A percentile compares a stretch with the other conserved stretches of the same genome.
Conservation (phyloP, 352 stramenopile genomes). For the Globisporangium irregulare region DNA sequence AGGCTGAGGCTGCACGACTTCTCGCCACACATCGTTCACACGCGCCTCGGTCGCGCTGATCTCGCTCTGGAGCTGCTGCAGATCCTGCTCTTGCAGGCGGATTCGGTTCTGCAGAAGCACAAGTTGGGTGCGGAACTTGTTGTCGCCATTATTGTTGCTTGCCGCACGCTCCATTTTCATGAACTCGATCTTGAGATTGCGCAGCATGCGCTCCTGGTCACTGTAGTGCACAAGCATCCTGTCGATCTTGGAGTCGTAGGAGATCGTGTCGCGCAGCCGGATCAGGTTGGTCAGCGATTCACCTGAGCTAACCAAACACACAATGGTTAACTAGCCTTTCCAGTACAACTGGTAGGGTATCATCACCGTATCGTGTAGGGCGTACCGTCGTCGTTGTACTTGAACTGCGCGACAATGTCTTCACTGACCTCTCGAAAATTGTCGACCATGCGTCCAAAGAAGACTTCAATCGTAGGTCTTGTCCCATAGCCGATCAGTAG, state of each 20-base stretch:
- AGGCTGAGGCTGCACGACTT: constrained; percentile 30
- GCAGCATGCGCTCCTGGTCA: constrained; percentile 47
- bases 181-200: constrained; percentile 61
- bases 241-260: constrained; percentile 52
- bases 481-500: constrained; percentile 7
- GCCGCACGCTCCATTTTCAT: constrained; percentile 48
- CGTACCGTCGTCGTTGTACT: constrained; percentile 77
- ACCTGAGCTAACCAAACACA: constrained; percentile 29
- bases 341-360: too few relatives aligned
- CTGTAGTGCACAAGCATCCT: constrained; percentile 36
- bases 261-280: constrained; percentile 68
- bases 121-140: constrained; percentile 54
- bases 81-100: constrained; percentile 52
- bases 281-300: constrained; percentile 66
- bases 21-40: constrained; percentile 61
- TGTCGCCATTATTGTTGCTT: constrained; percentile 27
- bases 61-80: constrained; percentile 53
- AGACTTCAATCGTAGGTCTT: constrained; percentile 28
- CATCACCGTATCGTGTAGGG: background rate
- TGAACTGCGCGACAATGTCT: constrained; percentile 77
- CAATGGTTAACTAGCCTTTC: background rate
- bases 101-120: constrained; percentile 61
- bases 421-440: constrained; percentile 53
- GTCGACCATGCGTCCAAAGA: constrained; percentile 45
- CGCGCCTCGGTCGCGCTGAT: constrained; percentile 43